These are phyloP conservation scores for Aphanomyces cochlioides DNA, from an alignment of 352 stramenopile genomes.

Conservation along the genomic window DNA sequence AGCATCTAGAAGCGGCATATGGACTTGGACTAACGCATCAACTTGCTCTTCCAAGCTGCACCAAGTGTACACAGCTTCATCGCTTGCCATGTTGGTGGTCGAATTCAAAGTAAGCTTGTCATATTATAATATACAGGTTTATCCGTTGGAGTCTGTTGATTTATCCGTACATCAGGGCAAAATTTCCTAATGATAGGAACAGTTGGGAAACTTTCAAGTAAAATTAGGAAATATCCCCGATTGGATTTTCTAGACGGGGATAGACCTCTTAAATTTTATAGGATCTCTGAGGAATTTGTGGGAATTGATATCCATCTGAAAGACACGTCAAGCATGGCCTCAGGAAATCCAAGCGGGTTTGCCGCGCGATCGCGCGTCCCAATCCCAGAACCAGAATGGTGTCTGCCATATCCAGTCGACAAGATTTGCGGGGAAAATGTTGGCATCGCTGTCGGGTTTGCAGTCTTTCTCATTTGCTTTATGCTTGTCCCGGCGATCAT, in stretches of 20 bases:
- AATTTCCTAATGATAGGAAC: no score
- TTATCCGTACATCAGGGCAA: no score
- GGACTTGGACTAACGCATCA: slow-evolving; percentile 19
- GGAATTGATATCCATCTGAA: no score
- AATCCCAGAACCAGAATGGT: slow-evolving; percentile 5
- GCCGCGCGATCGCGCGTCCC: neutral
- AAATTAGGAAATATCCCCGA: no score
- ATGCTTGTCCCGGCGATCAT: slow-evolving; percentile 19
- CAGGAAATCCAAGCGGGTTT: neutral
- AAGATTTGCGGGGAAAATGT: slow-evolving; percentile 27
- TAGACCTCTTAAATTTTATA: no score
- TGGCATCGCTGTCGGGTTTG: slow-evolving; percentile 23
- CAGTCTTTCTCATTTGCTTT: slow-evolving; percentile 24
- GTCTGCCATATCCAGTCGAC: slow-evolving; percentile 19
- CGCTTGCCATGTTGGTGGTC: slow-evolving; percentile 1
- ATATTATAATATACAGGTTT: slow-evolving; percentile 7
- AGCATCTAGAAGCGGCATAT: neutral
- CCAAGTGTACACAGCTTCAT: slow-evolving; percentile 16
- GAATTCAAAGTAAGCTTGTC: neutral
- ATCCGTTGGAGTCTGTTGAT: neutral
- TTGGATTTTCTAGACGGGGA: no score
- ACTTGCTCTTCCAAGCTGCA: slow-evolving; percentile 23
- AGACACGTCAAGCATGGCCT: neutral
- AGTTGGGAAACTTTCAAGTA: no score
- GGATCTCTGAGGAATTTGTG: no score